Percentiles rank a stretch among this genome's conserved stretches.
Conservation (phyloP, 805 yeast genomes). For the Candida easanensis region DNA sequence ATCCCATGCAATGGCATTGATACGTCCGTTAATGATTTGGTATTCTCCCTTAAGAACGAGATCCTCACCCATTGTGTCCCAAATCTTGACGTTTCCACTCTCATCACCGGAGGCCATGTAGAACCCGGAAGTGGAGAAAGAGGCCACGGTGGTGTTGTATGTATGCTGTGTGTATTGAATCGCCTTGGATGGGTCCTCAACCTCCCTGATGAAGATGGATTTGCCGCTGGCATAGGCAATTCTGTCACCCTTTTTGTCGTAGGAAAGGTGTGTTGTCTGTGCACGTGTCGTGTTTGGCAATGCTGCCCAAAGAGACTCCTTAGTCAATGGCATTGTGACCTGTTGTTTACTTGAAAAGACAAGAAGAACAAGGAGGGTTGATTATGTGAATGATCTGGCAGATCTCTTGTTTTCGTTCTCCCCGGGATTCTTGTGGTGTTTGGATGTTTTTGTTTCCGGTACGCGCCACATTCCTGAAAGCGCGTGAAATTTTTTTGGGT, state of each 20-base stretch:
- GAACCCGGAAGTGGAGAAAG: constrained; percentile 85
- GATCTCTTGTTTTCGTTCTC: not conserved
- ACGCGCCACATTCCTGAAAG: constrained; percentile 4
- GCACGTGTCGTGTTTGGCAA: constrained; percentile 78
- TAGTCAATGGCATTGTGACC: constrained; percentile 22
- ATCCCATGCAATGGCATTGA: constrained; percentile 89
- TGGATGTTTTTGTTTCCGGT: not conserved
- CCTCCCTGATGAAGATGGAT: constrained; percentile 68
- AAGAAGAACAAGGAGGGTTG: not conserved
- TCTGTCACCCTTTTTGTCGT: constrained; percentile 64
- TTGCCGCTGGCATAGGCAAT: constrained; percentile 83
- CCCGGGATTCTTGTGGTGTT: not conserved
- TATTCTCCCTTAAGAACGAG: constrained; percentile 74
- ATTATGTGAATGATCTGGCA: not conserved
- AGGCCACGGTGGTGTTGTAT: constrained; percentile 73
- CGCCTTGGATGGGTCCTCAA: constrained; percentile 48
- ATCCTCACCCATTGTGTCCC: constrained; percentile 65
- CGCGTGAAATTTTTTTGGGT: constrained; percentile 5
- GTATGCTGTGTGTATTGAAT: constrained; percentile 76
- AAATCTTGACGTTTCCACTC: constrained; percentile 82
- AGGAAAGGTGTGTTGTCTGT: constrained; percentile 67
- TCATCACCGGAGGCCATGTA: constrained; percentile 92
- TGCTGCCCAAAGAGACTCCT: constrained; percentile 56
- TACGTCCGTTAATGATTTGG: constrained; percentile 74
- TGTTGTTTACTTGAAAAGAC: not conserved